These are phyloP conservation scores for Xylaria castorea DNA, from an alignment of 495 filamentous ascomycete species.

Conservation along the genomic window DNA sequence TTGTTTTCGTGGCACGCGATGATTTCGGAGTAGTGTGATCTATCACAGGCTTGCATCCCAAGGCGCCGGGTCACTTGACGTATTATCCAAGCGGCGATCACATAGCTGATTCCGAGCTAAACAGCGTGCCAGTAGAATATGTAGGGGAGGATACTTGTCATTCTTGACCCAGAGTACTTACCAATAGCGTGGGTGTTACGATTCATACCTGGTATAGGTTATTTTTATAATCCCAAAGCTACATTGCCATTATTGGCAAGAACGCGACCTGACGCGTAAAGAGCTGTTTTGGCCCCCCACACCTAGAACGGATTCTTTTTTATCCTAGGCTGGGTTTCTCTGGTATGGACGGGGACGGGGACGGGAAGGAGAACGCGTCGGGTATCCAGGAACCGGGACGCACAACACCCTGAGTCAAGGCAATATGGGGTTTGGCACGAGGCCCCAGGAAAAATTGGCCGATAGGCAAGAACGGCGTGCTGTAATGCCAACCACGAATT, in stretches of 20 bases:
- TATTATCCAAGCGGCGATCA: constrained; percentile 12
- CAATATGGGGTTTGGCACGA: constrained; percentile 12
- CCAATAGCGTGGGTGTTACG: constrained; percentile 19
- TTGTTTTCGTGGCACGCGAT: not conserved
- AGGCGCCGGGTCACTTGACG: constrained; percentile 15
- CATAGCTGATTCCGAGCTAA: constrained; percentile 1
- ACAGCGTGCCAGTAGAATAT: constrained; percentile 3
- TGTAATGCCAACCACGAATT: not conserved
- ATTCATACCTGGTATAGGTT: constrained; percentile 13
- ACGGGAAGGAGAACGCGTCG: constrained; percentile 5
- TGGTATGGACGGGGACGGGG: not conserved
- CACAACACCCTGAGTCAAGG: not conserved
- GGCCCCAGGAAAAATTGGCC: not conserved
- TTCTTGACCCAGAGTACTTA: not conserved
- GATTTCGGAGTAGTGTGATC: constrained; percentile 5
- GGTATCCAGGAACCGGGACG: constrained; percentile 14
- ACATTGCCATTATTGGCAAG: constrained; percentile 6
- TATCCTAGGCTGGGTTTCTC: not conserved
- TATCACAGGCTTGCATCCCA: constrained; percentile 8
- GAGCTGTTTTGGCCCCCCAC: not conserved
- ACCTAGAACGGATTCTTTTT: not conserved
- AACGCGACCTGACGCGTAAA: constrained; percentile 11
- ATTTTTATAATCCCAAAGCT: constrained; percentile 16
- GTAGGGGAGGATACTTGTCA: not conserved
- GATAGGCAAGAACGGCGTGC: not conserved